Evolutionary conservation across 78 protist species (phyloP).

Genomic region (Monosiga brevicollis): DNA sequence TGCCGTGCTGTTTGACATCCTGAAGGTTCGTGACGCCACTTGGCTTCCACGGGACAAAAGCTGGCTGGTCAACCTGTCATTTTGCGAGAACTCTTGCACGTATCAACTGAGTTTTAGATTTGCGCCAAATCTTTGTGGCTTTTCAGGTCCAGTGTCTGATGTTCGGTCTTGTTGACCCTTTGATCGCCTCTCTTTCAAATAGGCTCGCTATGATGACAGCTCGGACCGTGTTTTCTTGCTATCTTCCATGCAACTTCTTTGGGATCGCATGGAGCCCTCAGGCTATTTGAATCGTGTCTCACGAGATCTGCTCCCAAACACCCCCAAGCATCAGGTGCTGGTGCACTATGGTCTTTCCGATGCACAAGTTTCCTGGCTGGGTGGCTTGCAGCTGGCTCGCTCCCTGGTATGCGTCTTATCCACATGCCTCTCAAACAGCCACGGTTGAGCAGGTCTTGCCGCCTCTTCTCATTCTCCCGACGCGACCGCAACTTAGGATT

Average conservation of each 20-base stretch:
- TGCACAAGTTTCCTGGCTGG: slow-evolving; percentile 1
- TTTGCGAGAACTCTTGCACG: no score
- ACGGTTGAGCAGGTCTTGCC: not conserved
- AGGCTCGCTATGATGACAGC: not conserved
- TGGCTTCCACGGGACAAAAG: no score
- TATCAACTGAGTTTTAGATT: not conserved
- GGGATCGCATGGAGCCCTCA: slow-evolving; percentile 6
- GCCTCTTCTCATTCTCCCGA: not conserved
- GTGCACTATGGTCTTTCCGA: not conserved
- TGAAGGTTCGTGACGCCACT: not conserved
- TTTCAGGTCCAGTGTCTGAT: not conserved
- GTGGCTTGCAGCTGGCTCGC: not conserved
- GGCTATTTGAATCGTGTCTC: not conserved
- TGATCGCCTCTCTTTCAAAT: not conserved
- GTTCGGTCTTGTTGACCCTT: not conserved
- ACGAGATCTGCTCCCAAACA: not conserved
- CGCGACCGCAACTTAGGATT: not conserved
- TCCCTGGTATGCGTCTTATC: no score
- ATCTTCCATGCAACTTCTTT: not conserved
- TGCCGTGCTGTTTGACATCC: not conserved
- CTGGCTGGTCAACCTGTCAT: no score
- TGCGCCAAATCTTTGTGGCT: not conserved
- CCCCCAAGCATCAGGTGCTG: not conserved
- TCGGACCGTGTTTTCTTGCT: not conserved
- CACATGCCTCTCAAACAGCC: not conserved